Evolutionary conservation across 768 basidiomycete genomes (phyloP).

Genomic region (Postia placenta): DNA sequence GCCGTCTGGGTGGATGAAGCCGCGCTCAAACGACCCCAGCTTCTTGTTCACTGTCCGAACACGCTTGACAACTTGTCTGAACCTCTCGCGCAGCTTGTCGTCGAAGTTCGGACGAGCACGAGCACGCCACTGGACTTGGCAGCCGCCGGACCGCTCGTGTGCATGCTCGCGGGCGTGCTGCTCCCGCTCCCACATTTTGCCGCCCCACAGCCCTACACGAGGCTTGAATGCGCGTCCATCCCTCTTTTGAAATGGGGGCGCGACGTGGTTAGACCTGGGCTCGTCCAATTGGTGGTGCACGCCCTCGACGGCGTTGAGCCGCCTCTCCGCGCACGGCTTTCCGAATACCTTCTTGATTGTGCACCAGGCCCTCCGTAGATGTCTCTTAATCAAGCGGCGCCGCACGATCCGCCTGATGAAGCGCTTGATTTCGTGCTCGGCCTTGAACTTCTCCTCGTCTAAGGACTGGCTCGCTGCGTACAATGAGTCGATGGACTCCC

Average conservation of each 20-base stretch:
- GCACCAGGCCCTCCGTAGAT: conserved; percentile 24
- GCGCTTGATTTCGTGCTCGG: conserved; percentile 45
- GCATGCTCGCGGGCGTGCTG: conserved; percentile 6
- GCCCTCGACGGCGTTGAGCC: conserved; percentile 18
- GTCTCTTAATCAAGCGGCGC: conserved; percentile 8
- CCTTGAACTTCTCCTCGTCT: conserved; percentile 52
- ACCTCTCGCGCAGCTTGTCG: conserved; percentile 25
- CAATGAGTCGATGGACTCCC: conserved; percentile 39
- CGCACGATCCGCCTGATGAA: conserved; percentile 31
- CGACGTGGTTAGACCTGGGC: conserved; percentile 5
- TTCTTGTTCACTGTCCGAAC: conserved; percentile 59
- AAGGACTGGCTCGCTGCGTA: conserved; percentile 47
- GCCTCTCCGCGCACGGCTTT: conserved; percentile 25
- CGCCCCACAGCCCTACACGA: conserved; percentile 22
- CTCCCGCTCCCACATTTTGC: conserved; percentile 21
- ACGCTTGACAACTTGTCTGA: conserved; percentile 54
- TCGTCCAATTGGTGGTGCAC: conserved; percentile 16
- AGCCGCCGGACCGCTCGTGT: too few species aligned
- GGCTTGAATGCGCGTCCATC: conserved; percentile 8
- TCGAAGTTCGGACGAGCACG: not conserved
- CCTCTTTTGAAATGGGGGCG: not conserved
- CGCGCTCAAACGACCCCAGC: conserved; percentile 66
- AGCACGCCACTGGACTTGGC: not conserved
- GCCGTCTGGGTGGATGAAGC: conserved; percentile 74
- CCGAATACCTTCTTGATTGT: conserved; percentile 35